Evolutionary conservation across 176 grass and related monocot genomes (phyloP), one percentile per base, ranked within the genome.

Genomic region (Musa acuminata): DNA sequence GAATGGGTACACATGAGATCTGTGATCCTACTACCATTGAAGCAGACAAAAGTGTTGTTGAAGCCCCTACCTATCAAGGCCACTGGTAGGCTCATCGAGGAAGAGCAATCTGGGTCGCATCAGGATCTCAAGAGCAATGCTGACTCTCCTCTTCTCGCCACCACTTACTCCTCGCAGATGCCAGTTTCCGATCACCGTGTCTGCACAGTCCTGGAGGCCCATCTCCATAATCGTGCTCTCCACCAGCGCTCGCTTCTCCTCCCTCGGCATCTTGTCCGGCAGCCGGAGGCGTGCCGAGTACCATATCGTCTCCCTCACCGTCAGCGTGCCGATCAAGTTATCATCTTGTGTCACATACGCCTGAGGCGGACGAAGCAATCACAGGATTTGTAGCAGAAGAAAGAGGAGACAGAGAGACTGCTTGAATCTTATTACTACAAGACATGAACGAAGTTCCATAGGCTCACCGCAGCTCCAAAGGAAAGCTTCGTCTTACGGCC

Each of bases 191-290:
- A 99, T 72, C 24, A 87, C 80, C 0, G 95, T 99, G 80, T 99
- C 91, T 0, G 95, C 95, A 2, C 95, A 99, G 62, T 99, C 95
- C 70, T 99, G 95, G n/a, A 99, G 91, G 19, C 95, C 95, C 95
- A 99, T 99, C 85, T 94, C 95, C 8, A 94, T 52, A 52, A 99
- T 99, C 1, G 95, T 99, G 71, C 91, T 86, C 75, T 99, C 95
- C 0, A 99, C 90, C 81, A 99, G 51, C 17, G 95, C 91, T 19
- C 81, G 80, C 73, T 99, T 99, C 82, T 94, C 95, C 21, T 91
- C 90, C 71, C 54, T 62, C 20, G 86, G 86, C 95, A 99, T 99
- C 19, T 91, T 94, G 24, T 99, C 88, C 12, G 95, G 91, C 55
- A 99, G 80, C 8, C 95, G 81, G 16, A 99, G 95, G 27, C 80